phyloP scores from a whole-genome alignment of 2,329 filamentous ascomycete genomes.

The Pestalotiopsis sp. region DNA sequence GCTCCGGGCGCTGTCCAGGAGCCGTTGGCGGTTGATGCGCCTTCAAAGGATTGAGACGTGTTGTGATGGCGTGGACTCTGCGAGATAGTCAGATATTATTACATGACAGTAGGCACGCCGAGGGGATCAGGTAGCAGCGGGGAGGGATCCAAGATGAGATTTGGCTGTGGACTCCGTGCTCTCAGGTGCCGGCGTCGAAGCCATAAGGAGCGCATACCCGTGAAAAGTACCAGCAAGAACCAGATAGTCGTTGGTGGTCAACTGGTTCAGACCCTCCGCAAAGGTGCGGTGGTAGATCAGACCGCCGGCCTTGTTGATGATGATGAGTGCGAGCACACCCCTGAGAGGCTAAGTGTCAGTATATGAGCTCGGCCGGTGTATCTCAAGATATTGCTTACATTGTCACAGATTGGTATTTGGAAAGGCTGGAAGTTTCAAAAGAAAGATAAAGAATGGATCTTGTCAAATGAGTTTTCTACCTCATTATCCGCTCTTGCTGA shows the following conservation, averaged over 20 bases:
- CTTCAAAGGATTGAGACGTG: slow-evolving; percentile 62
- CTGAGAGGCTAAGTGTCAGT: slow-evolving; percentile 46
- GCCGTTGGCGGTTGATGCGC: slow-evolving; percentile 24
- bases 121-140: background rate
- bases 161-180: background rate
- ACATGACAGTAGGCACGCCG: background rate
- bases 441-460: background rate
- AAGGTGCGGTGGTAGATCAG: slow-evolving; percentile 96
- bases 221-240: slow-evolving; percentile 97
- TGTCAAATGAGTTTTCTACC: background rate
- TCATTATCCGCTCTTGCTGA: background rate
- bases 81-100: slow-evolving; percentile 14
- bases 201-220: slow-evolving; percentile 59
- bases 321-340: slow-evolving; percentile 92
- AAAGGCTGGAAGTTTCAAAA: background rate
- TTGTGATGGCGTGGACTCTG: slow-evolving; percentile 71
- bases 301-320: slow-evolving; percentile 98
- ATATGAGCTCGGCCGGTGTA: background rate
- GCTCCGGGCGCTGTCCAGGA: slow-evolving; percentile 58
- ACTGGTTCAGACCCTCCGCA: slow-evolving; percentile 80
- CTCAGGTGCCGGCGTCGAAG: background rate
- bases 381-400: background rate
- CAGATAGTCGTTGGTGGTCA: slow-evolving; percentile 94
- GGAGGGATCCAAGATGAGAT: background rate
- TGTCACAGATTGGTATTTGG: background rate